Evolutionary conservation across 140 eudicot species (phyloP).

Genomic region (Anethum foeniculum): DNA sequence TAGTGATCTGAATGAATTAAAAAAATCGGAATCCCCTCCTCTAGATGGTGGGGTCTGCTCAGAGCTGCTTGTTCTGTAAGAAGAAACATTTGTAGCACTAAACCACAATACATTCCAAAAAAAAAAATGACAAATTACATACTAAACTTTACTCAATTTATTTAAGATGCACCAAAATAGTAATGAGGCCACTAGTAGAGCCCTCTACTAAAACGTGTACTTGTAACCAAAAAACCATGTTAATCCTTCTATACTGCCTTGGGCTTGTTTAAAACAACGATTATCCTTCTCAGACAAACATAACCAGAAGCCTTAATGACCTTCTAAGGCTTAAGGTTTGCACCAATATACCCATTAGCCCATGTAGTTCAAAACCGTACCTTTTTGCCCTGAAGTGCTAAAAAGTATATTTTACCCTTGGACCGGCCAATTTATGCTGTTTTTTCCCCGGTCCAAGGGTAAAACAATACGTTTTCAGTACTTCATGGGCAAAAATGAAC

Average conservation of each 20-base stretch:
- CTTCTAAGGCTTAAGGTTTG: too few relatives aligned
- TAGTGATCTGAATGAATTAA: slow-evolving; percentile 48
- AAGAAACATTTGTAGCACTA: not conserved
- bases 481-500: too few relatives aligned
- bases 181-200: not conserved
- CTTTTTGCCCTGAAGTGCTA: too few relatives aligned
- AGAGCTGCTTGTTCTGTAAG: slow-evolving; percentile 46
- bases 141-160: not conserved
- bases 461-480: too few relatives aligned
- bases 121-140: not conserved
- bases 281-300: not conserved
- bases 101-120: slow-evolving; percentile 2
- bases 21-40: slow-evolving; percentile 47
- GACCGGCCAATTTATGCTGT: too few relatives aligned
- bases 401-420: too few relatives aligned
- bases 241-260: not conserved
- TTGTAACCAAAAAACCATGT: not conserved
- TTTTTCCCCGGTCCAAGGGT: too few relatives aligned
- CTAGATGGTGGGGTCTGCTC: slow-evolving; percentile 32
- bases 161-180: not conserved
- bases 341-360: too few relatives aligned
- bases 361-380: too few relatives aligned
- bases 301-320: not conserved
- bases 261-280: not conserved
- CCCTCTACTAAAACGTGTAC: not conserved